A percentile compares a stretch with the other conserved stretches of the same genome.
phyloP scores from a whole-genome alignment of 345 rosid genomes.

The Eucalyptus shirleyi region DNA sequence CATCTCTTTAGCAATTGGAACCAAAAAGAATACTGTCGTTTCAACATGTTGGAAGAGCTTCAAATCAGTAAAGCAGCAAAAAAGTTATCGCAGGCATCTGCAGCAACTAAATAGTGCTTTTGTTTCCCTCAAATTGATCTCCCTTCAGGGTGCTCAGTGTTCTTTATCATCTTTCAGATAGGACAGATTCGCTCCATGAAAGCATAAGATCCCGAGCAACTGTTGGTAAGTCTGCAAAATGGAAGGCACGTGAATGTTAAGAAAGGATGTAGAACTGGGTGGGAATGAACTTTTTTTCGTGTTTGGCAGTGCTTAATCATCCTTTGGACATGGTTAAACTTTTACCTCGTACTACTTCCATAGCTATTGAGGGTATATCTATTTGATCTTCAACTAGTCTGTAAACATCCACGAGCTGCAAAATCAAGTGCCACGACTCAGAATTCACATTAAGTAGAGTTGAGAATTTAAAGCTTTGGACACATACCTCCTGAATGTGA shows the following conservation, averaged over 20 bases:
- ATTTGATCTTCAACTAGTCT: constrained; percentile 75
- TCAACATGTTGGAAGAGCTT: neutral
- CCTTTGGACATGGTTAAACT: neutral
- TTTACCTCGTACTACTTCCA: constrained; percentile 68
- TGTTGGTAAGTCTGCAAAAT: constrained; percentile 58
- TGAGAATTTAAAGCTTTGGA: too few species aligned
- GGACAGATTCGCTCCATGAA: constrained; percentile 70
- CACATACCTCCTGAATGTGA: too few species aligned
- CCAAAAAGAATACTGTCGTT: neutral
- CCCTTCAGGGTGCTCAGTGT: neutral
- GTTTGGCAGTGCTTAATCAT: neutral
- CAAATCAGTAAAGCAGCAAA: neutral
- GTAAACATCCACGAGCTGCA: constrained; percentile 20
- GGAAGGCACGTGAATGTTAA: neutral
- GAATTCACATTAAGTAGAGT: too few species aligned
- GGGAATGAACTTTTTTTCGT: neutral
- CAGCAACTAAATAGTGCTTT: neutral
- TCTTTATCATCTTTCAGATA: constrained; percentile 33
- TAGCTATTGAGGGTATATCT: constrained; percentile 63
- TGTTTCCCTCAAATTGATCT: neutral
- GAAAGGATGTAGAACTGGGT: neutral
- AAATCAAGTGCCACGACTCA: too few species aligned
- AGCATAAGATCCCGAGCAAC: constrained; percentile 66
- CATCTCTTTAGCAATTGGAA: neutral
- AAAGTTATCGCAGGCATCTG: neutral